Evolutionary conservation across 2,329 filamentous ascomycete genomes (phyloP), one percentile per base, ranked within the genome.

Genomic region (Delphinella strobiligena): DNA sequence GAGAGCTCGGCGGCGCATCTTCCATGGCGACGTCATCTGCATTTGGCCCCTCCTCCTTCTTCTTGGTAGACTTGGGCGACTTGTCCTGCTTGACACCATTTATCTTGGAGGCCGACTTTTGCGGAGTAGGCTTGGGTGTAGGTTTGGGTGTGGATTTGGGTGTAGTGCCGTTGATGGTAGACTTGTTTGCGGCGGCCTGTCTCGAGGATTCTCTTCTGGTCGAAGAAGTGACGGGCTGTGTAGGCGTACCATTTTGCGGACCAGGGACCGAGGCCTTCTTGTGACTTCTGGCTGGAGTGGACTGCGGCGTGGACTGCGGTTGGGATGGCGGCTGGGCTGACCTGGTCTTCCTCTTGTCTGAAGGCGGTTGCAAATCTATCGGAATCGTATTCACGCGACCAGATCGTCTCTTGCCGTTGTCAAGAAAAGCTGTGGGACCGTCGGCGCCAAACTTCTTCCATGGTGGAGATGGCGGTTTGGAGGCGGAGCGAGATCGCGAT

Each of bases 361-460:
- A 66, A 33, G 63, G 62, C 29, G 66, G 60, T 44, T 67, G 64
- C 36, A 64, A 49, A 33, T 69, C 67, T 37, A 65, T 46, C 11
- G 71, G 68, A 15, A 72, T 54, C 15, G 56, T 43, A 50, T 71
- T 74, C 38, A 73, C 71, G 49, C 76, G 65, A 36, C 74, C 71
- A 33, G 76, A 80, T 57, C 74, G 75, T 44, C 76, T 66, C 48
- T 68, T 68, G 30, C 76, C 76, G 55, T 75, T 68, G 44, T 72
- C 67, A 34, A 82, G 74, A 56, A 93, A 88, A 1, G 83, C 82
- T 3, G 89, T 91, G 16, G 91, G 91, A 0, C 91, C 91, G 19
- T 93, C 83, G 31, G 82, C 85, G 43, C 74, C 74, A 46, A 83
- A 74, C 54, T 78, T 84, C 66, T 91, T 96, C 91, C 91, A 98